A percentile compares a stretch with the other conserved stretches of the same genome.
Conservation (phyloP, 768 basidiomycete genomes). For the Megacollybia marginata region DNA sequence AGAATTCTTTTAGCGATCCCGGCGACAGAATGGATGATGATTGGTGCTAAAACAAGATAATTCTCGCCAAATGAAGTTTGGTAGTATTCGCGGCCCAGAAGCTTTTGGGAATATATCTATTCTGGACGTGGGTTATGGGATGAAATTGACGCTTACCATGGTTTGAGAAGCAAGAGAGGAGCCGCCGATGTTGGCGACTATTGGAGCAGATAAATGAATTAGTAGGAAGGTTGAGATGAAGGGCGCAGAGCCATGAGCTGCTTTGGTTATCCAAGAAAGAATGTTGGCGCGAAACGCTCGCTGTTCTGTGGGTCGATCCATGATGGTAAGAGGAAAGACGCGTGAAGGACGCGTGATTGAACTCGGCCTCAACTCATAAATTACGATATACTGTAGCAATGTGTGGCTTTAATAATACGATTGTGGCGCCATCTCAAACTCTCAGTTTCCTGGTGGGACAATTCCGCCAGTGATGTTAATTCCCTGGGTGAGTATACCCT, state of each 20-base stretch:
- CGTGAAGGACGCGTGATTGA: too few relatives aligned
- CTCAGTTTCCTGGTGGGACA: too few relatives aligned
- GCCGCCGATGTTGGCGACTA: constrained; percentile 65
- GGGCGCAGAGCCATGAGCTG: constrained; percentile 65
- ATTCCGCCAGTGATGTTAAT: too few relatives aligned
- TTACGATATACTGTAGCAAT: too few relatives aligned
- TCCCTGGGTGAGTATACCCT: too few relatives aligned
- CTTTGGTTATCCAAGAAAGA: constrained; percentile 35
- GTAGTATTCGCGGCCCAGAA: constrained; percentile 83
- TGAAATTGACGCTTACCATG: constrained; percentile 45
- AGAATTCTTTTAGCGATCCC: constrained; percentile 54
- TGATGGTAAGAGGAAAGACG: neutral
- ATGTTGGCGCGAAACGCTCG: constrained; percentile 2
- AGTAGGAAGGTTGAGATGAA: constrained; percentile 72
- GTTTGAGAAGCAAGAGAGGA: constrained; percentile 59
- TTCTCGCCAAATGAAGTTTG: constrained; percentile 65
- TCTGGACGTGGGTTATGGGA: neutral
- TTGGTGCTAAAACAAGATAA: constrained; percentile 58
- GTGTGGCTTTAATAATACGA: too few relatives aligned
- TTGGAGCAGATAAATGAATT: constrained; percentile 75
- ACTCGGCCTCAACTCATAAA: too few relatives aligned
- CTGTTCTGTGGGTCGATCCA: neutral
- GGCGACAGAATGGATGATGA: constrained; percentile 57
- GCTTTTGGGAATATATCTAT: constrained; percentile 18
- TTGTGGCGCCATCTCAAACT: too few relatives aligned